These are phyloP conservation scores for Rhododendron ferrugineum DNA, from an alignment of 148 eudicot genomes.

Conservation along the genomic window DNA sequence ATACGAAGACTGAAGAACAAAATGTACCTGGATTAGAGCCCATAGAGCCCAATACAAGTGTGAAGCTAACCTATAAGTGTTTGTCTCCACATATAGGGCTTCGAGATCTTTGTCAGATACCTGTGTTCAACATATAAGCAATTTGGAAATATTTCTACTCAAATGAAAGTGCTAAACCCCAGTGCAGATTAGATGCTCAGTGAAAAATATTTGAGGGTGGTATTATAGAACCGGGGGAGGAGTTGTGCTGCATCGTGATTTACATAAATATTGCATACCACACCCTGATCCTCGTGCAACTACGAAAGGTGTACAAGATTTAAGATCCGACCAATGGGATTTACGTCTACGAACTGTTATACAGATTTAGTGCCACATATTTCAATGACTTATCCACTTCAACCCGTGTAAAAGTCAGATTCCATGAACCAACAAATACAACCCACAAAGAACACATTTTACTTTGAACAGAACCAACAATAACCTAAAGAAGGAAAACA, in stretches of 20 bases:
- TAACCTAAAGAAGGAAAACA: background rate
- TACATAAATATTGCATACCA: too few relatives aligned
- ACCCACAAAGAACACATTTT: background rate
- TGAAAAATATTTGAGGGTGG: background rate
- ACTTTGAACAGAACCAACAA: background rate
- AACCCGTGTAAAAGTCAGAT: background rate
- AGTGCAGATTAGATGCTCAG: background rate
- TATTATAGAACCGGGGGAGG: too few relatives aligned
- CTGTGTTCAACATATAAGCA: constrained; percentile 27
- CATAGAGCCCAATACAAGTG: constrained; percentile 93
- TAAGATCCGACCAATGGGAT: background rate
- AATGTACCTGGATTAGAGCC: constrained; percentile 89
- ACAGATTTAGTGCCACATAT: background rate
- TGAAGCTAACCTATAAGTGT: constrained; percentile 74
- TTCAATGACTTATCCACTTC: too few relatives aligned
- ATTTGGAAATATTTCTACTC: background rate
- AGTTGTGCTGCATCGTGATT: too few relatives aligned
- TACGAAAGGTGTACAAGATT: background rate
- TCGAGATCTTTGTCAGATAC: constrained; percentile 63
- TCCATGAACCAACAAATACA: background rate
- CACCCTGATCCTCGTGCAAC: background rate
- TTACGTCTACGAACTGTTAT: background rate
- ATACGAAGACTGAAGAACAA: constrained; percentile 2
- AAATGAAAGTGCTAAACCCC: background rate
- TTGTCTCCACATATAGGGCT: constrained; percentile 74